Evolutionary conservation across 2,329 filamentous ascomycete species (phyloP).

Genomic region (Xylariaceae sp.): DNA sequence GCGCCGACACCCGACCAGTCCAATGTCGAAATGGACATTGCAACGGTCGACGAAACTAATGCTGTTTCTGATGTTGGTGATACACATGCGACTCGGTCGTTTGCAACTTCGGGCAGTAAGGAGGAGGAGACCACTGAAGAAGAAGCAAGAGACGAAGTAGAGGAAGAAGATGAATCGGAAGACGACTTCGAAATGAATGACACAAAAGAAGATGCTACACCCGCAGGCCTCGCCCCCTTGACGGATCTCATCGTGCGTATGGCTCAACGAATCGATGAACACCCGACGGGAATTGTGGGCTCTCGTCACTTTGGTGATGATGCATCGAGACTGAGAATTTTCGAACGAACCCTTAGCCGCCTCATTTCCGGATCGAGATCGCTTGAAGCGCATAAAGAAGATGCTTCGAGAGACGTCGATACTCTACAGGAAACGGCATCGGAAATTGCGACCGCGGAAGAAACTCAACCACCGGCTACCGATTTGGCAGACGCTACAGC

Average conservation of each 20-base stretch:
- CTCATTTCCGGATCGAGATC: constrained; percentile 39
- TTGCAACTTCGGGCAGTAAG: constrained; percentile 4
- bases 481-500: constrained; percentile 1
- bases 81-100: constrained; percentile 1
- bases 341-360: constrained; percentile 49
- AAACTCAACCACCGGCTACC: constrained; percentile 6
- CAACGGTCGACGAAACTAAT: too few relatives aligned
- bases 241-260: constrained; percentile 50
- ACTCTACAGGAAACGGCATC: constrained; percentile 1
- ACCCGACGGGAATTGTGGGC: constrained; percentile 15
- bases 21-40: not conserved
- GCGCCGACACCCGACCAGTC: not conserved
- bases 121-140: constrained; percentile 22
- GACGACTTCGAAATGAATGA: constrained; percentile 17
- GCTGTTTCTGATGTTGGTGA: not conserved
- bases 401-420: not conserved
- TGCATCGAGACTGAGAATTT: constrained; percentile 41
- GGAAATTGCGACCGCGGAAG: not conserved
- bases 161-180: not conserved
- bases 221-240: constrained; percentile 34
- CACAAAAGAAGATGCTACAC: constrained; percentile 11
- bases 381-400: constrained; percentile 6
- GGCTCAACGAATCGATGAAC: constrained; percentile 42
- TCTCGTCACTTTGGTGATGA: constrained; percentile 27
- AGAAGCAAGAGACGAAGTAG: constrained; percentile 12